A percentile compares a stretch with the other conserved stretches of the same genome.
These are phyloP conservation scores for Taxawa tesnikishii DNA, from an alignment of 2,329 filamentous ascomycete species.

Conservation along the genomic window DNA sequence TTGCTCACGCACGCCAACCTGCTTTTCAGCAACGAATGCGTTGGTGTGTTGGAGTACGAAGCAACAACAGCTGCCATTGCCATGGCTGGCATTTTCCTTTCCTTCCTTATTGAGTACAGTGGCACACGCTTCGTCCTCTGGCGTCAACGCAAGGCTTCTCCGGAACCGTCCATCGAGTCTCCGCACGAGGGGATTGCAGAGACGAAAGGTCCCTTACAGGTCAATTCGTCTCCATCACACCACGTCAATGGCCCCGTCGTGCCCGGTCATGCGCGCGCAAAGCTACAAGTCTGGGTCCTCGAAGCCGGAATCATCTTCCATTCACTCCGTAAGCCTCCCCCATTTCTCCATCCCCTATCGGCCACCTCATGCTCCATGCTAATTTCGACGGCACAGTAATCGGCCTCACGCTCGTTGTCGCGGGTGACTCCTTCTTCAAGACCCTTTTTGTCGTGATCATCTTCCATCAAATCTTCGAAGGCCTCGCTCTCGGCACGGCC, in stretches of 20 bases:
- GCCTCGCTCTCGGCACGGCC: slow-evolving; percentile 58
- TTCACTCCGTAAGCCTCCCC: slow-evolving; percentile 46
- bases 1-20: slow-evolving; percentile 60
- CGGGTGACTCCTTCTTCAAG: slow-evolving; percentile 38
- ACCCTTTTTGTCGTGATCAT: slow-evolving; percentile 52
- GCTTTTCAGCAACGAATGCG: slow-evolving; percentile 60
- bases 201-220: no score
- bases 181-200: not conserved
- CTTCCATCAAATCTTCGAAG: slow-evolving; percentile 71
- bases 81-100: slow-evolving; percentile 62
- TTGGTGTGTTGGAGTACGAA: slow-evolving; percentile 56
- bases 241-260: not conserved
- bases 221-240: no score
- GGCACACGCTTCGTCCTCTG: slow-evolving; percentile 44
- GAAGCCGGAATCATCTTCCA: slow-evolving; percentile 67
- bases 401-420: slow-evolving; percentile 46
- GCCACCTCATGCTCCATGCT: not conserved
- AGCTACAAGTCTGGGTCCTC: slow-evolving; percentile 52
- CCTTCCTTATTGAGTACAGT: slow-evolving; percentile 58
- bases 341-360: no score
- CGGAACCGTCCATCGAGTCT: no score
- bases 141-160: slow-evolving; percentile 1
- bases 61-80: slow-evolving; percentile 56
- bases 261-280: slow-evolving; percentile 4
- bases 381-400: slow-evolving; percentile 37